Evolutionary conservation across 2,329 filamentous ascomycete species (phyloP).

Genomic region (Plectosphaerella plurivora): DNA sequence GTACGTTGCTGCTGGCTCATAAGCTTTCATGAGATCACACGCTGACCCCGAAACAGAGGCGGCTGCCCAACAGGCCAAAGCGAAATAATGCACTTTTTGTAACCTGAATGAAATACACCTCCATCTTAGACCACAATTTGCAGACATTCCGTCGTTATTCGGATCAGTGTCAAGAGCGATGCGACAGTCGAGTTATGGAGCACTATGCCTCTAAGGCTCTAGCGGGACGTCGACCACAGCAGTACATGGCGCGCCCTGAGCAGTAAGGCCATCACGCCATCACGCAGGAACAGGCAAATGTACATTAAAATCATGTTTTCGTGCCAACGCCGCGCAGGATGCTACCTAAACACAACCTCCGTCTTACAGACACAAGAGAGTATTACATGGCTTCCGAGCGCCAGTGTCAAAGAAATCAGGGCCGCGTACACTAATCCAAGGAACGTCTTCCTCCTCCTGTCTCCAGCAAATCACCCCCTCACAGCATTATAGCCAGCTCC

Average conservation of each 20-base stretch:
- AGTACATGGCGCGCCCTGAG: too few relatives aligned
- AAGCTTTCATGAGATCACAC: not conserved
- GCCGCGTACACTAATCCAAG: not conserved
- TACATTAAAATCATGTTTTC: not conserved
- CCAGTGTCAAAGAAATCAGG: not conserved
- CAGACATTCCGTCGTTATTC: too few relatives aligned
- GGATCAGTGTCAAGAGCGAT: too few relatives aligned
- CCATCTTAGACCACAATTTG: too few relatives aligned
- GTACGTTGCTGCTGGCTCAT: slow-evolving; percentile 35
- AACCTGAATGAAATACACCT: not conserved
- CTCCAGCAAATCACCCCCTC: slow-evolving; percentile 18
- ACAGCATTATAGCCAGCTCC: slow-evolving; percentile 81
- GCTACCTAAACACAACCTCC: not conserved
- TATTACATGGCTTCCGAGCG: slow-evolving; percentile 5
- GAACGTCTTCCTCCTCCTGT: not conserved
- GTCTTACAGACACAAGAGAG: slow-evolving; percentile 2
- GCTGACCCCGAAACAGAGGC: slow-evolving; percentile 39
- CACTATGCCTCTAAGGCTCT: too few relatives aligned
- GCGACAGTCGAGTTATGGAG: too few relatives aligned
- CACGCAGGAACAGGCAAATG: too few relatives aligned
- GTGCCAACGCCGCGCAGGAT: not conserved
- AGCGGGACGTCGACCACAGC: too few relatives aligned
- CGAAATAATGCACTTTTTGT: slow-evolving; percentile 32
- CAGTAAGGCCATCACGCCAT: too few relatives aligned
- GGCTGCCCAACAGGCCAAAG: slow-evolving; percentile 52